These are phyloP conservation scores for Fusarium pseudoanthophilum DNA, from an alignment of 2,329 filamentous ascomycete species.

Conservation along the genomic window DNA sequence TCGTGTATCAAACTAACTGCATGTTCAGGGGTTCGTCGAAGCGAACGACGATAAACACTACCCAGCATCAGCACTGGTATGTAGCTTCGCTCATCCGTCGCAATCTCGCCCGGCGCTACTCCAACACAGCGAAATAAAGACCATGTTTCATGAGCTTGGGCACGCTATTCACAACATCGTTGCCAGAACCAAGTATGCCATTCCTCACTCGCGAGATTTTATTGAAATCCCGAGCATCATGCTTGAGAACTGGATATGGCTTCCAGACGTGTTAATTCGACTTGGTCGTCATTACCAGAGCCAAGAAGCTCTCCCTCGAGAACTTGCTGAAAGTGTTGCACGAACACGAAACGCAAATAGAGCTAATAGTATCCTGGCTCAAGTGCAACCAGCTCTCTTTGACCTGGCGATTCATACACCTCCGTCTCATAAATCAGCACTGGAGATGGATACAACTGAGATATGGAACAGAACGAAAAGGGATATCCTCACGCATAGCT, in stretches of 20 bases:
- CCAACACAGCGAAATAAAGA: neutral
- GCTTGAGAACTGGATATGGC: neutral
- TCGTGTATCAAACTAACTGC: neutral
- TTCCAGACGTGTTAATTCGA: neutral
- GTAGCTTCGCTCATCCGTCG: neutral
- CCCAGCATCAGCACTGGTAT: neutral
- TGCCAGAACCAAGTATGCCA: neutral
- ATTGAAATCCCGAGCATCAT: neutral
- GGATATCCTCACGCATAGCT: neutral
- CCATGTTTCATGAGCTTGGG: neutral
- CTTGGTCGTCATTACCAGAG: neutral
- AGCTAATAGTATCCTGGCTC: neutral
- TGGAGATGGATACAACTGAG: neutral
- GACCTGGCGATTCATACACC: neutral
- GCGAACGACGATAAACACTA: accelerated
- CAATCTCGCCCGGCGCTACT: neutral
- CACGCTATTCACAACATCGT: neutral
- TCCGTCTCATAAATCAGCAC: neutral
- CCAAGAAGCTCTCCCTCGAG: neutral
- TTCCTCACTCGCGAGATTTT: neutral
- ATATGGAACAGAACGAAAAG: neutral
- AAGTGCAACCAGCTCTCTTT: neutral
- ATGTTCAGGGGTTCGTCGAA: accelerated
- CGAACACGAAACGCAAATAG: neutral
- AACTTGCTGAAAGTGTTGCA: neutral